Percentiles rank a stretch among this genome's conserved stretches.
phyloP scores from a whole-genome alignment of 2,329 filamentous ascomycete species.

The Monosporascus ibericus region DNA sequence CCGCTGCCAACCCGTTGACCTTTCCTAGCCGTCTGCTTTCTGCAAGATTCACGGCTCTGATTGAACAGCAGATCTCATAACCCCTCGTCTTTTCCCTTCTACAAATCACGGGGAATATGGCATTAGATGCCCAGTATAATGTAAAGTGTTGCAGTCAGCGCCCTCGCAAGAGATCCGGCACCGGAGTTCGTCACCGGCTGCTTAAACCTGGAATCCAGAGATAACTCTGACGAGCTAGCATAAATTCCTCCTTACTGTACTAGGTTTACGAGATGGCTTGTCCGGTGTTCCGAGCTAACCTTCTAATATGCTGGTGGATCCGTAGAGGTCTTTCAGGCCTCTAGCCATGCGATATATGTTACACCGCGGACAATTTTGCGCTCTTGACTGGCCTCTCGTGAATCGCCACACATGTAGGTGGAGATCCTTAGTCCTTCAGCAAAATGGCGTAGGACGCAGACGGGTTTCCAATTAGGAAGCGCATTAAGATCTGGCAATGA shows the following conservation, averaged over 20 bases:
- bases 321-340: background rate
- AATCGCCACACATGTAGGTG: too few relatives aligned
- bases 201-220: conserved; percentile 11
- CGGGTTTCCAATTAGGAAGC: background rate
- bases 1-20: conserved; percentile 14
- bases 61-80: conserved; percentile 22
- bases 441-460: background rate
- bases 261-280: background rate
- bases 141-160: background rate
- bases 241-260: background rate
- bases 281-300: background rate
- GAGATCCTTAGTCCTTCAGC: background rate
- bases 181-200: conserved; percentile 14
- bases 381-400: background rate
- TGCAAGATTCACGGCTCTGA: conserved; percentile 11
- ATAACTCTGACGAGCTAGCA: background rate
- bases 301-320: background rate
- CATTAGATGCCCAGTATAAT: background rate
- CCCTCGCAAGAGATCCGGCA: conserved; percentile 9
- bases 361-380: background rate
- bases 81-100: conserved; percentile 9
- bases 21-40: conserved; percentile 9
- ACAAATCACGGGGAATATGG: conserved; percentile 1
- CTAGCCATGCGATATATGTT: background rate
- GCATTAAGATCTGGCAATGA: too few relatives aligned